phyloP scores from a whole-genome alignment of 2,329 filamentous ascomycete genomes.

The Apiospora pterosperma region DNA sequence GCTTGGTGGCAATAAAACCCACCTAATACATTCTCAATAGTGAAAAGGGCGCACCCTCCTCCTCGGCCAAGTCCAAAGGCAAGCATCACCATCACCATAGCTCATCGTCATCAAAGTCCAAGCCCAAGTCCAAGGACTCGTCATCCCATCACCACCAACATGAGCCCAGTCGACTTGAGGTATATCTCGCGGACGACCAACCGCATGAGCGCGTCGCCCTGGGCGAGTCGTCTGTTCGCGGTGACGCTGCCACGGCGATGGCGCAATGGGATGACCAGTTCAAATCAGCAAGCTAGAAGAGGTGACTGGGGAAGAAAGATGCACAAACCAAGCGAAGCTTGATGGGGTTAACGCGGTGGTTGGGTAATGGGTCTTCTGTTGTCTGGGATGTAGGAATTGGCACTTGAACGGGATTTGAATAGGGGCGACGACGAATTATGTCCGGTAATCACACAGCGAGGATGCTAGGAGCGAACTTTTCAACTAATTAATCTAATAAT shows the following conservation, averaged over 20 bases:
- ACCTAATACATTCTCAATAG: neutral
- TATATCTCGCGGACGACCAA: neutral
- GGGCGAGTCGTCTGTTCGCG: neutral
- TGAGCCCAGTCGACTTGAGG: neutral
- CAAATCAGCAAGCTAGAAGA: neutral
- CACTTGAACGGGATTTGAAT: neutral
- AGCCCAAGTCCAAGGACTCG: neutral
- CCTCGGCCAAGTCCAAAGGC: neutral
- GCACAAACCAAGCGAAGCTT: neutral
- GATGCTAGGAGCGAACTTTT: neutral
- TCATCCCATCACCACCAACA: neutral
- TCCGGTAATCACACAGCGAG: neutral
- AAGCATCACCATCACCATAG: neutral
- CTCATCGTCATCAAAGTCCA: neutral
- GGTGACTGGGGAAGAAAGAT: neutral
- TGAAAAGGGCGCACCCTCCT: neutral
- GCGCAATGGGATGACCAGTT: neutral
- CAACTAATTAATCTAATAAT: neutral
- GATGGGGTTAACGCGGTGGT: neutral
- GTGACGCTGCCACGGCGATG: neutral
- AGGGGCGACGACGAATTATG: neutral
- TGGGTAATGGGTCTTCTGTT: neutral
- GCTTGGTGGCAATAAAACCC: neutral
- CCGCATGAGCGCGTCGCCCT: neutral
- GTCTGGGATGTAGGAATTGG: neutral